A percentile compares a stretch with the other conserved stretches of the same genome.
Conservation (phyloP, 176 grass and related monocot genomes). For the Cocos nucifera region DNA sequence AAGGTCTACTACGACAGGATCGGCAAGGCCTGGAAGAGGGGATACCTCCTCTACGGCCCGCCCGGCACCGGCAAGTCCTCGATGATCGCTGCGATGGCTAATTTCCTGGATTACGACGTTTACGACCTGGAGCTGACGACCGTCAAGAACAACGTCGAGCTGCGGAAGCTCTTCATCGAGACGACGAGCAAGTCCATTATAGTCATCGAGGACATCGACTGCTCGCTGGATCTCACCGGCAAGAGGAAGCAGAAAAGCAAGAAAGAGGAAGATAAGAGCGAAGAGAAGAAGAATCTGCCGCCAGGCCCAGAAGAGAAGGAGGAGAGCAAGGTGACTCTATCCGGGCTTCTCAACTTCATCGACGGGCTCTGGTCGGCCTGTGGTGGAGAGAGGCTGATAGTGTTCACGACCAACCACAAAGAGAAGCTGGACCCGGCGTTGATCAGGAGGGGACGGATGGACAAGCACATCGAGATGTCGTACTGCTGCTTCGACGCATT, state of each 20-base stretch:
- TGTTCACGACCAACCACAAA: conserved; percentile 21
- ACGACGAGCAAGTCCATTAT: neutral
- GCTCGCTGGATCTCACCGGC: too few species aligned
- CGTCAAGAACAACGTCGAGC: conserved; percentile 27
- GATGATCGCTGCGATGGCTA: conserved; percentile 80
- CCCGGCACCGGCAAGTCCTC: conserved; percentile 88
- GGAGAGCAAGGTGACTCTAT: conserved; percentile 49
- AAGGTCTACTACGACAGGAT: conserved; percentile 59
- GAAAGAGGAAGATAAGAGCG: neutral
- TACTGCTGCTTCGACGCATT: conserved; percentile 19
- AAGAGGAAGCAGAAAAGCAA: too few species aligned
- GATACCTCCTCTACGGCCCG: conserved; percentile 67
- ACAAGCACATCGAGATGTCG: too few species aligned
- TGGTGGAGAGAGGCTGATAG: conserved; percentile 22
- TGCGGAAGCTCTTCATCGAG: conserved; percentile 22
- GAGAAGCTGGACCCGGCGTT: conserved; percentile 5
- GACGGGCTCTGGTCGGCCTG: conserved; percentile 24
- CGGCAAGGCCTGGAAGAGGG: conserved; percentile 36
- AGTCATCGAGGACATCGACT: too few species aligned
- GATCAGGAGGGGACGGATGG: too few species aligned
- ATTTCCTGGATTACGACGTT: conserved; percentile 81
- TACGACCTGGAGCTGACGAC: conserved; percentile 78
- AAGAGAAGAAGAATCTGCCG: too few species aligned
- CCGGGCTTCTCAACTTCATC: conserved; percentile 22
- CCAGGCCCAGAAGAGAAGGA: too few species aligned